Conservation (phyloP, 2,329 filamentous ascomycete species). For the Scedosporium dehoogii region DNA sequence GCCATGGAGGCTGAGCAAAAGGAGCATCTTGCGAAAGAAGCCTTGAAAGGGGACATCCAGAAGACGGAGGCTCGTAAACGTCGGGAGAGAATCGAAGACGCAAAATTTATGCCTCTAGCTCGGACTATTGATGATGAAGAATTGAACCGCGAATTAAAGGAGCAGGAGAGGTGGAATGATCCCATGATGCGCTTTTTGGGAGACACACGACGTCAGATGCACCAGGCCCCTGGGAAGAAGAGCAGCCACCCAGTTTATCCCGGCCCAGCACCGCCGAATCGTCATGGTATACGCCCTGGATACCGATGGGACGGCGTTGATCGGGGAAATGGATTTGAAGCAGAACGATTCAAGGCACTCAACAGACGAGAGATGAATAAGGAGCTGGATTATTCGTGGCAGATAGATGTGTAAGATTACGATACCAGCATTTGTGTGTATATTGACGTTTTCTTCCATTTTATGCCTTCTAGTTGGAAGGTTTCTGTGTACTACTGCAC, state of each 20-base stretch:
- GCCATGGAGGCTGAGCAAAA: constrained; percentile 61
- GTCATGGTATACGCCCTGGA: constrained; percentile 86
- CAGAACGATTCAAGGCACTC: constrained; percentile 79
- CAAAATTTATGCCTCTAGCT: constrained; percentile 71
- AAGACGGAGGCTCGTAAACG: constrained; percentile 53
- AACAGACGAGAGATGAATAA: constrained; percentile 69
- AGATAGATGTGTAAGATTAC: constrained; percentile 72
- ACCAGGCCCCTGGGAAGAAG: constrained; percentile 20
- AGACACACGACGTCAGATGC: constrained; percentile 30
- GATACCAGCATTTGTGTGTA: background rate
- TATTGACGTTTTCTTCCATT: constrained; percentile 14
- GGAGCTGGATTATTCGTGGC: constrained; percentile 83
- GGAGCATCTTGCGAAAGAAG: constrained; percentile 56
- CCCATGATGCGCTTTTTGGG: constrained; percentile 74
- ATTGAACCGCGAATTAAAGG: constrained; percentile 75
- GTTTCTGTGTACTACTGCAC: background rate
- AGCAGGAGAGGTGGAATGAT: constrained; percentile 79
- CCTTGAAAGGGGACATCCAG: constrained; percentile 80
- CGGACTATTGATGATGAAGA: constrained; percentile 74
- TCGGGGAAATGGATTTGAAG: constrained; percentile 86
- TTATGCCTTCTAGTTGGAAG: constrained; percentile 5
- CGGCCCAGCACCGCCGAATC: constrained; percentile 76
- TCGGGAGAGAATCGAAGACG: constrained; percentile 64
- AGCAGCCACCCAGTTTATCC: constrained; percentile 59
- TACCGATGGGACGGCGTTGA: constrained; percentile 97